These are phyloP conservation scores for Globisporangium yorkense DNA, from an alignment of 352 stramenopile genomes.

Conservation along the genomic window DNA sequence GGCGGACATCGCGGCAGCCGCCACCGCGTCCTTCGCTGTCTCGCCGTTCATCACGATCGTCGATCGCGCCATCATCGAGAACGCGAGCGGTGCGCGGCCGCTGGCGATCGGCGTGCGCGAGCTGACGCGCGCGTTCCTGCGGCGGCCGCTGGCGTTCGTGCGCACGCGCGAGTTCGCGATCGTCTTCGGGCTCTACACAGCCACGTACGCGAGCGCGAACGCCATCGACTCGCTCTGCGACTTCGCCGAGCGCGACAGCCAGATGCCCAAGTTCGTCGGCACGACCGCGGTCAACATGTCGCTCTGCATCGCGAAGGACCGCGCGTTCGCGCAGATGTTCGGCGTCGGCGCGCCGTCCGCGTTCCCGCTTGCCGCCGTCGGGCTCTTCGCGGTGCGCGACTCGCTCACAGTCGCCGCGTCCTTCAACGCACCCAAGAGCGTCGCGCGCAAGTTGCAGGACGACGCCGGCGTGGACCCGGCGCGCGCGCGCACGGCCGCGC, in stretches of 20 bases:
- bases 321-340: slow-evolving; percentile 90
- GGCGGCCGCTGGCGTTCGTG: slow-evolving; percentile 75
- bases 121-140: slow-evolving; percentile 48
- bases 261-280: slow-evolving; percentile 86
- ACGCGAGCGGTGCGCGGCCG: slow-evolving; percentile 67
- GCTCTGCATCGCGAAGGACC: slow-evolving; percentile 88
- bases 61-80: slow-evolving; percentile 88
- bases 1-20: slow-evolving; percentile 53
- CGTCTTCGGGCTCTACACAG: slow-evolving; percentile 87
- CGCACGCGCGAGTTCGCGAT: slow-evolving; percentile 84
- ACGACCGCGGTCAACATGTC: slow-evolving; percentile 90
- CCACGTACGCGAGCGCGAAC: slow-evolving; percentile 88
- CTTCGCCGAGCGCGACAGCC: slow-evolving; percentile 55
- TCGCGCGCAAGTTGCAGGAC: slow-evolving; percentile 61
- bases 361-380: slow-evolving; percentile 76
- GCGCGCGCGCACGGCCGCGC: slow-evolving; percentile 51
- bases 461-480: slow-evolving; percentile 37
- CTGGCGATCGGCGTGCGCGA: slow-evolving; percentile 63
- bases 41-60: slow-evolving; percentile 88
- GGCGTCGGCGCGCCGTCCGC: slow-evolving; percentile 68
- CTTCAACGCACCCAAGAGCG: slow-evolving; percentile 79
- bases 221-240: slow-evolving; percentile 83
- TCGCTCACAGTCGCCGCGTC: slow-evolving; percentile 82
- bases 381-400: slow-evolving; percentile 85
- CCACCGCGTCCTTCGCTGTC: slow-evolving; percentile 61